Conservation (phyloP, 148 eudicot species). For the Fagopyrum esculentum region DNA sequence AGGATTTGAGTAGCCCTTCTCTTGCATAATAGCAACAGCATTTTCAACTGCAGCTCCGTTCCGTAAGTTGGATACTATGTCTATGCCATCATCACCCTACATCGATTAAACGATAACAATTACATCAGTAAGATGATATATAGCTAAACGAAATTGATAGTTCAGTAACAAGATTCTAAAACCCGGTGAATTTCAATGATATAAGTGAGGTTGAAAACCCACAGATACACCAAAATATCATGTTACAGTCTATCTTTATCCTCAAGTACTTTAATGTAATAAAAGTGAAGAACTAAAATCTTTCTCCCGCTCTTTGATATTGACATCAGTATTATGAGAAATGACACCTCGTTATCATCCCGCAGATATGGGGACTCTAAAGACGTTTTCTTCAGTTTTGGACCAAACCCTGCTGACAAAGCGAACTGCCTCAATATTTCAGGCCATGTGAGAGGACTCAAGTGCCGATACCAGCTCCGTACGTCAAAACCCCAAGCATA, state of each 20-base stretch:
- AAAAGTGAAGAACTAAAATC: neutral
- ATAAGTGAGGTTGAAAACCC: neutral
- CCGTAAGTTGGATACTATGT: slow-evolving; percentile 66
- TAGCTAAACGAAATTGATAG: neutral
- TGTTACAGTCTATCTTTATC: neutral
- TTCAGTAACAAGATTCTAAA: neutral
- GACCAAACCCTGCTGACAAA: slow-evolving; percentile 81
- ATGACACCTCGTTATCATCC: slow-evolving; percentile 59
- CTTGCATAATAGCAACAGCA: slow-evolving; percentile 79
- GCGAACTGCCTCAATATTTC: slow-evolving; percentile 84
- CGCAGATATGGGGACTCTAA: slow-evolving; percentile 40
- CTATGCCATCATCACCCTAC: slow-evolving; percentile 66
- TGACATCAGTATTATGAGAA: neutral
- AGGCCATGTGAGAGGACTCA: slow-evolving; percentile 80
- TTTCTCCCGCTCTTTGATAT: neutral
- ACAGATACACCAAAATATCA: neutral
- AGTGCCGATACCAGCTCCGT: slow-evolving; percentile 72
- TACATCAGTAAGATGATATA: neutral
- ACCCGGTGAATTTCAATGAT: neutral
- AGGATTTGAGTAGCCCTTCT: slow-evolving; percentile 68
- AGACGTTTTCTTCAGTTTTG: slow-evolving; percentile 48
- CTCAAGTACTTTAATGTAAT: neutral
- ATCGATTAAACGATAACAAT: neutral
- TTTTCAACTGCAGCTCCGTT: slow-evolving; percentile 78
- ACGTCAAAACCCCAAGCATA: slow-evolving; percentile 92